These are phyloP conservation scores for Coprinellus micaceus DNA, from an alignment of 768 basidiomycete species.

Conservation along the genomic window DNA sequence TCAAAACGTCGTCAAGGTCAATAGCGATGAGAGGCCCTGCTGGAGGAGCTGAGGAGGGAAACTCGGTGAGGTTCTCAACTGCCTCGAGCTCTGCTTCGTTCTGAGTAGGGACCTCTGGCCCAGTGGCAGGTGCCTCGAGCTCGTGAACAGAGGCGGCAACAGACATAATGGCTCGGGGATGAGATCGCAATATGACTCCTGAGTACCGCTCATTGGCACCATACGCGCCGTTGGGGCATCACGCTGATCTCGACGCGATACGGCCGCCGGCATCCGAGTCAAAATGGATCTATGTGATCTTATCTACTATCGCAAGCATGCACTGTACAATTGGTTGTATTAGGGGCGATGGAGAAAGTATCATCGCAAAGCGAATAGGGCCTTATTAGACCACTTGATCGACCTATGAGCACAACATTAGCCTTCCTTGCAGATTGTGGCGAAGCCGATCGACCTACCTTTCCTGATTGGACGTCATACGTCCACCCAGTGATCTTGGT, in stretches of 20 bases:
- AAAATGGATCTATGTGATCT: too few species aligned
- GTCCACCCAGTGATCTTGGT: conserved; percentile 64
- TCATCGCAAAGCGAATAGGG: too few species aligned
- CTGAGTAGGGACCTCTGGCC: background rate
- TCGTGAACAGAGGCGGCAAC: conserved; percentile 24
- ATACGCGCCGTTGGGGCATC: background rate
- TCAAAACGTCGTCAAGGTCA: conserved; percentile 67
- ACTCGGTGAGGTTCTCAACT: conserved; percentile 12
- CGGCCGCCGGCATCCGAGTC: too few species aligned
- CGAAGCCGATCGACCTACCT: conserved; percentile 31
- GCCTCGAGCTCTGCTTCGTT: conserved; percentile 11
- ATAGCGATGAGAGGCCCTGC: conserved; percentile 49
- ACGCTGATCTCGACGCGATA: too few species aligned
- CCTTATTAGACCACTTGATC: background rate
- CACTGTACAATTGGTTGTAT: too few species aligned
- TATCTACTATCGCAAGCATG: too few species aligned
- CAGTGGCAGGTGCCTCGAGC: conserved; percentile 10
- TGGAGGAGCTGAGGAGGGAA: conserved; percentile 19
- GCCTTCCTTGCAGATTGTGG: background rate
- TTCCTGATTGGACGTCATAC: conserved; percentile 60
- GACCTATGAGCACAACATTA: background rate
- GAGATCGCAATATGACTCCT: background rate
- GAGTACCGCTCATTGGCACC: background rate
- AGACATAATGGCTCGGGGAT: conserved; percentile 21
- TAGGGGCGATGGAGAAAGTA: too few species aligned